These are phyloP conservation scores for Trichoderma guizhouense DNA, from an alignment of 2,329 filamentous ascomycete species.

Conservation along the genomic window DNA sequence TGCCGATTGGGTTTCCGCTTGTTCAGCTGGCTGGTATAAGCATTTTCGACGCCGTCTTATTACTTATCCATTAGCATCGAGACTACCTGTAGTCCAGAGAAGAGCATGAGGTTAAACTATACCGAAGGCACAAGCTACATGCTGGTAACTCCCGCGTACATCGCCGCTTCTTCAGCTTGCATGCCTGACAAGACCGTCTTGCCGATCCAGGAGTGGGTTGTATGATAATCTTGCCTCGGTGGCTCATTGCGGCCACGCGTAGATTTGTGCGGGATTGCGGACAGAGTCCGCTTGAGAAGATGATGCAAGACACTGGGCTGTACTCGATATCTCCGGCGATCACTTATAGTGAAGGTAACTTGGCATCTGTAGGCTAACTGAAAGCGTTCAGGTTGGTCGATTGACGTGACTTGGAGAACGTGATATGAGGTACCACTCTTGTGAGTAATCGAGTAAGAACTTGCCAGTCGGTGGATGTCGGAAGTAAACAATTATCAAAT, in stretches of 20 bases:
- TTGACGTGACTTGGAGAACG: not conserved
- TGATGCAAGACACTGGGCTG: not conserved
- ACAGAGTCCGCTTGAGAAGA: not conserved
- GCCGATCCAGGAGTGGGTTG: not conserved
- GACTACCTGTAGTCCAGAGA: not conserved
- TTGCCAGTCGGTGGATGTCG: not conserved
- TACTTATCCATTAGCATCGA: not conserved
- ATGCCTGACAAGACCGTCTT: not conserved
- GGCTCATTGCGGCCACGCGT: not conserved
- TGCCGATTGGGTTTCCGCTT: not conserved
- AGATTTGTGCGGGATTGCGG: not conserved
- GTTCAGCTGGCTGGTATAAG: not conserved
- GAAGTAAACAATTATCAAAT: not conserved
- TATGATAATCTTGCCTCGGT: not conserved
- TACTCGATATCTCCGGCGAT: not conserved
- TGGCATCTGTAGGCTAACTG: not conserved
- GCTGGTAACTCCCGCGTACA: not conserved
- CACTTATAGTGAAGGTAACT: not conserved
- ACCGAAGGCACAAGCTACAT: not conserved
- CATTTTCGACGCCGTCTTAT: not conserved
- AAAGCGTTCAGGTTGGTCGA: not conserved
- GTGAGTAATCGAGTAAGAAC: not conserved
- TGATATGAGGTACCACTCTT: not conserved
- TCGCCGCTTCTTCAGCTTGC: not conserved
- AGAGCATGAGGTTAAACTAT: not conserved